Evolutionary conservation across 345 rosid species (phyloP), one percentile per base, ranked within the genome.

Genomic region (Populus deltoides): DNA sequence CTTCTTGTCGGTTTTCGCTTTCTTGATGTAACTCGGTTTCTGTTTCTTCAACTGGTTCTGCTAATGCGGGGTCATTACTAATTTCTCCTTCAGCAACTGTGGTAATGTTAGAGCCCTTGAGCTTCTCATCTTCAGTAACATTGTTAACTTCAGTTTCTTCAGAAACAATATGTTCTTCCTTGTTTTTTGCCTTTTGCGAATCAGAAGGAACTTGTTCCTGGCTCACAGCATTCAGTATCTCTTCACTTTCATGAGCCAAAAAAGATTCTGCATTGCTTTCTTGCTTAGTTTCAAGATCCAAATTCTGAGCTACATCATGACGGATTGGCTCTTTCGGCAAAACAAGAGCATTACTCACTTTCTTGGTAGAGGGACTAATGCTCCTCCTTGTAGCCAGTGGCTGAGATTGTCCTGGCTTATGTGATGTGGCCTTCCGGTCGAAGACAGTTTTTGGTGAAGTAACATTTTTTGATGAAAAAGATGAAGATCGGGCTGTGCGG

Each of bases 381-480:
- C 76, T 79, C 83, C 84, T 88, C 78, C 66, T 73, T 12, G 78
- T 62, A 11, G 82, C 41, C 13, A 62, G 70, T 8, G 82, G 68
- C 47, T n/a, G 86, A 24, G 88, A 38, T 39, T 86, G 86, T 27
- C 36, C 71, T 0, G 81, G 69, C 79, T 80, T 79, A 29, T 85
- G 55, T 13, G 85, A 72, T 35, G 81, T 87, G 75, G 71, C 39
- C 76, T 78, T 83, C 85, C 81, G 84, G 29, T 87, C 89, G 36
- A 70, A 27, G 27, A 41, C 69, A 15, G 84, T 74, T 73, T 73
- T 78, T 1, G 83, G 49, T 1, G 80, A 61, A 61, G 72, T 36
- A 11, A 35, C 33, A 6, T 57, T 33, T 76, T 39, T 82, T 29
- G 85, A 29, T n/a, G 84, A 78, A 35, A 83, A 80, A 47, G 92